A percentile compares a stretch with the other conserved stretches of the same genome.
Conservation (phyloP, 495 filamentous ascomycete genomes). For the Zalerion maritima region DNA sequence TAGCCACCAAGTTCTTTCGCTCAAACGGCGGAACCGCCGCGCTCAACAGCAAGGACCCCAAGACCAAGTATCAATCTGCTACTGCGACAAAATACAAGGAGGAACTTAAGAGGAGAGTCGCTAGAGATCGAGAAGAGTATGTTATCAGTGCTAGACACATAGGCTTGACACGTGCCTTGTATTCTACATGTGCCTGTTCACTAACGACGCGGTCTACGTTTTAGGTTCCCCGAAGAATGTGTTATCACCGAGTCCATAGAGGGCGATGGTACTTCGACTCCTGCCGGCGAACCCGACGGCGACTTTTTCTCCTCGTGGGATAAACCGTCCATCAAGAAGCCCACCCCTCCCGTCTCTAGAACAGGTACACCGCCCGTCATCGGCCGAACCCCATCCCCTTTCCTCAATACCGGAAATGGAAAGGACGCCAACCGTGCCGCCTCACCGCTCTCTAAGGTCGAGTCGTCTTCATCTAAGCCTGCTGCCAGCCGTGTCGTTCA, state of each 20-base stretch:
- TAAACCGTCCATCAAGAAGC: conserved; percentile 92
- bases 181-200: conserved; percentile 1
- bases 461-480: conserved; percentile 24
- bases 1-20: conserved; percentile 95
- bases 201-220: conserved; percentile 9
- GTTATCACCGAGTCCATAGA: conserved; percentile 62
- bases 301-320: conserved; percentile 99
- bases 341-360: conserved; percentile 83
- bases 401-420: conserved; percentile 55
- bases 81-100: conserved; percentile 93
- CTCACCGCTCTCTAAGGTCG: conserved; percentile 60
- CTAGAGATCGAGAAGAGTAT: conserved; percentile 66
- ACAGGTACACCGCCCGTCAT: conserved; percentile 77
- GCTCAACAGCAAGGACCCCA: conserved; percentile 85
- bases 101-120: conserved; percentile 71
- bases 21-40: conserved; percentile 86
- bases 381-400: conserved; percentile 74
- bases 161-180: not conserved
- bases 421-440: conserved; percentile 59
- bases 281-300: conserved; percentile 63
- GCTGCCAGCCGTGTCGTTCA: conserved; percentile 55
- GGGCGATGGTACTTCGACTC: conserved; percentile 52
- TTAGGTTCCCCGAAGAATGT: conserved; percentile 74
- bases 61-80: conserved; percentile 88
- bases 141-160: conserved; percentile 13